phyloP scores from a whole-genome alignment of 495 filamentous ascomycete species.

The Staphylotrichum longicolle region DNA sequence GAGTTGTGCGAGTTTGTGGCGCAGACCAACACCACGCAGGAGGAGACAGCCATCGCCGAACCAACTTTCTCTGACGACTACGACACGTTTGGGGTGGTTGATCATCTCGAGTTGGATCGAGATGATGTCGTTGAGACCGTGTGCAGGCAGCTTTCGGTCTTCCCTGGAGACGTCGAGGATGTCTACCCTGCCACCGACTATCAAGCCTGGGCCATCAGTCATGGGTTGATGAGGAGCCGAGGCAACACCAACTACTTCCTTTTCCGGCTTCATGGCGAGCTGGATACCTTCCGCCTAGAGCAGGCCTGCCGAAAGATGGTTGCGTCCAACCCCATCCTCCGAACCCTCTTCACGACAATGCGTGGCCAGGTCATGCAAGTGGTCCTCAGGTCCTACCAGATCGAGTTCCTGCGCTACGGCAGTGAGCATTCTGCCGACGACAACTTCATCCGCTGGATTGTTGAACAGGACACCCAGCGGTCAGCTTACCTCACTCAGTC shows the following conservation, averaged over 20 bases:
- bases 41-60: background rate
- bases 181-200: constrained; percentile 22
- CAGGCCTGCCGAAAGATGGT: constrained; percentile 21
- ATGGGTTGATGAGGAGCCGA: constrained; percentile 15
- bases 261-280: constrained; percentile 16
- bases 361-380: constrained; percentile 18
- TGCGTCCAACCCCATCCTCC: constrained; percentile 12
- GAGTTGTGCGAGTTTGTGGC: constrained; percentile 24
- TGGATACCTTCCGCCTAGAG: constrained; percentile 18
- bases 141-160: constrained; percentile 13
- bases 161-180: constrained; percentile 17
- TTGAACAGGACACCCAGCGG: constrained; percentile 13
- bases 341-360: constrained; percentile 15
- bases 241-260: constrained; percentile 23
- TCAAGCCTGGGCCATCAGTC: constrained; percentile 17
- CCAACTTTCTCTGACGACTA: constrained; percentile 8
- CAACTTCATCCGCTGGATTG: constrained; percentile 17
- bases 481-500: constrained; percentile 15
- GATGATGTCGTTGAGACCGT: constrained; percentile 14
- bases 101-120: background rate
- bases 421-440: constrained; percentile 15
- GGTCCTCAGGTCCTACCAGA: constrained; percentile 10
- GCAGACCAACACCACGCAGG: constrained; percentile 15
- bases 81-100: constrained; percentile 10
- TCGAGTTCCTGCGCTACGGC: constrained; percentile 17